Evolutionary conservation across 2,329 filamentous ascomycete genomes (phyloP).

Genomic region (Colletotrichum sp.): DNA sequence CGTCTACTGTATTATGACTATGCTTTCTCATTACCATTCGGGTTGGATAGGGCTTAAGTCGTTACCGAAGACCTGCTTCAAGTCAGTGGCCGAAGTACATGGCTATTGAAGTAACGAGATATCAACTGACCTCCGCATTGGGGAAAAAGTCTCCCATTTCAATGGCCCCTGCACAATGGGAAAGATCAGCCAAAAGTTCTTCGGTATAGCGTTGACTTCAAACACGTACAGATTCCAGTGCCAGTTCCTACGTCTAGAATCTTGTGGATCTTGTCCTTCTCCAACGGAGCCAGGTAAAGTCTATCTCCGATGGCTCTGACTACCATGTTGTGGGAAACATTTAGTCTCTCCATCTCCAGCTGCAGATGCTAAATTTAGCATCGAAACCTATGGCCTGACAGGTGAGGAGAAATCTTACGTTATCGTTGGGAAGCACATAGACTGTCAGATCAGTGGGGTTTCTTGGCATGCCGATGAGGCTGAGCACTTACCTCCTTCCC

Average conservation of each 20-base stretch:
- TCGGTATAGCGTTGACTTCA: rapidly evolving
- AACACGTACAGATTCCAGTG: slow-evolving; percentile 39
- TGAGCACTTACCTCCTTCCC: slow-evolving; percentile 13
- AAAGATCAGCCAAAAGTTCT: rapidly evolving
- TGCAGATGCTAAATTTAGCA: background rate
- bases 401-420: slow-evolving; percentile 4
- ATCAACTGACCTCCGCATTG: background rate
- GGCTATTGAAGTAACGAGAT: background rate
- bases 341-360: background rate
- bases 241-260: slow-evolving; percentile 66
- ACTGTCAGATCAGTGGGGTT: background rate
- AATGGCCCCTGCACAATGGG: slow-evolving; percentile 36
- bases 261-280: slow-evolving; percentile 23
- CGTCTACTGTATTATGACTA: no score
- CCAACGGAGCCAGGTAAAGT: background rate
- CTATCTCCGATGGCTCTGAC: background rate
- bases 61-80: slow-evolving; percentile 37
- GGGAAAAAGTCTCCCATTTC: slow-evolving; percentile 32
- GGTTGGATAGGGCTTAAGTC: slow-evolving; percentile 36
- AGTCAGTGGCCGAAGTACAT: no score
- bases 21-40: slow-evolving; percentile 14
- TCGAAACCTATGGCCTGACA: background rate
- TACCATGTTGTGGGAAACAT: background rate
- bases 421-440: slow-evolving; percentile 35
- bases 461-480: rapidly evolving